phyloP scores from a whole-genome alignment of 192 early-diverging fungal genomes.

The Umbelopsis sp. region DNA sequence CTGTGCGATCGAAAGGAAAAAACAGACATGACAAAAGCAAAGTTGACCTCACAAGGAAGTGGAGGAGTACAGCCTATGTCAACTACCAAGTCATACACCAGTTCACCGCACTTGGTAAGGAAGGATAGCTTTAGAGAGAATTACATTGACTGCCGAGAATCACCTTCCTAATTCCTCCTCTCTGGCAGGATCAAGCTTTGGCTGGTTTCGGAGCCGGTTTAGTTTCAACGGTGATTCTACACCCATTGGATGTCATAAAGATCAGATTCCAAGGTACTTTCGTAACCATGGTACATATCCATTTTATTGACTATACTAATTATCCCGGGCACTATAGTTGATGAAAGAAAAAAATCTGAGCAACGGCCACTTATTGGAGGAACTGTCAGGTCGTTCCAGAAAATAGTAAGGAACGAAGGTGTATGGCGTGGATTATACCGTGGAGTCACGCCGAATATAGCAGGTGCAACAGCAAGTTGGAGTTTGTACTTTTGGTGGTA shows the following conservation, averaged over 20 bases:
- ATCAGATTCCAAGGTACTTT: constrained; percentile 79
- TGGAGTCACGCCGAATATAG: constrained; percentile 88
- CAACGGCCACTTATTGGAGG: constrained; percentile 61
- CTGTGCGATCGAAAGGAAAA: constrained; percentile 4
- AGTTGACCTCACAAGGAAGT: not conserved
- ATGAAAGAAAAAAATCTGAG: constrained; percentile 36
- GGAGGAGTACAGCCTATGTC: too few relatives aligned
- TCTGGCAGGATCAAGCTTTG: constrained; percentile 77
- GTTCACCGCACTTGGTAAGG: constrained; percentile 24
- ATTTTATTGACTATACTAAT: not conserved
- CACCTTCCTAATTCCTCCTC: not conserved
- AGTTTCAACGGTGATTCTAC: constrained; percentile 77
- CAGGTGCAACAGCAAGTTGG: constrained; percentile 91
- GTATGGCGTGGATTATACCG: constrained; percentile 80
- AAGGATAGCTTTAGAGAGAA: not conserved
- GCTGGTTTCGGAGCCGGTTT: constrained; percentile 88
- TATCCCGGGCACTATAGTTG: constrained; percentile 42
- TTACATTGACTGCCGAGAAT: not conserved
- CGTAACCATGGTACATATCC: not conserved
- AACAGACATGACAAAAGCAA: not conserved
- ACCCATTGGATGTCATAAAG: constrained; percentile 96
- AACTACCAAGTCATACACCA: constrained; percentile 18
- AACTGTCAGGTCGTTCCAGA: constrained; percentile 61
- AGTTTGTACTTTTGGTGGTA: constrained; percentile 98
- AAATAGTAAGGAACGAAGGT: constrained; percentile 62